These are phyloP conservation scores for Papiliotrema nemorosa DNA, from an alignment of 1,284 basidiomycete genomes.

Conservation along the genomic window DNA sequence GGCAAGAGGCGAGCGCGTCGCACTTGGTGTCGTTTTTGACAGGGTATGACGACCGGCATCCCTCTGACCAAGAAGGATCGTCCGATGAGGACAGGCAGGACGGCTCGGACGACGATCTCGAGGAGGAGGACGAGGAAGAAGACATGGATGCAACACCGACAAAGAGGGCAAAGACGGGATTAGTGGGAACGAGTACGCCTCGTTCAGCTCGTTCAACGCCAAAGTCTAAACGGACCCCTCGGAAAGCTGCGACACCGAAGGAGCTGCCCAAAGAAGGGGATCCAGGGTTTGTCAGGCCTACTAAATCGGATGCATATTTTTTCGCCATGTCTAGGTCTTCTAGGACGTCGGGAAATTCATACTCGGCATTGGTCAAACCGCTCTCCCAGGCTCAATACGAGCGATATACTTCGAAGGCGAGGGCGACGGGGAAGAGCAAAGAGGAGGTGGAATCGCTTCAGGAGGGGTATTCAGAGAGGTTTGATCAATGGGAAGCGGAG, in stretches of 20 bases:
- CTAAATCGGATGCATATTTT: conserved; percentile 77
- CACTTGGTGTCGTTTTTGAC: conserved; percentile 46
- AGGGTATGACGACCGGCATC: conserved; percentile 26
- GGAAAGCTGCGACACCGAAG: conserved; percentile 18
- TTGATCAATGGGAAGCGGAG: conserved; percentile 65
- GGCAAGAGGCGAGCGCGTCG: conserved; percentile 15
- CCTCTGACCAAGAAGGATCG: conserved; percentile 12
- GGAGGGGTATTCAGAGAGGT: conserved; percentile 50
- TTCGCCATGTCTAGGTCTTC: conserved; percentile 57
- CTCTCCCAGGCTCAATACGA: conserved; percentile 45
- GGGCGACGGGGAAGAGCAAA: conserved; percentile 26
- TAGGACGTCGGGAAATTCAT: conserved; percentile 70
- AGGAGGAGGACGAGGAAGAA: conserved; percentile 22
- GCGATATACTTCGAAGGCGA: conserved; percentile 16
- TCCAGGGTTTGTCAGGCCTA: conserved; percentile 44
- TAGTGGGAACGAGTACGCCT: conserved; percentile 16
- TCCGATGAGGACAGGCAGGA: conserved; percentile 22
- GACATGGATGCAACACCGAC: conserved; percentile 20
- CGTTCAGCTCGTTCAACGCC: conserved; percentile 22
- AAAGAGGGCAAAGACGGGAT: conserved; percentile 25
- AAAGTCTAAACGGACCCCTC: conserved; percentile 10
- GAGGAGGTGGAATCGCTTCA: conserved; percentile 33
- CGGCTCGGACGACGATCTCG: conserved; percentile 24
- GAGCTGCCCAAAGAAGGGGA: conserved; percentile 10
- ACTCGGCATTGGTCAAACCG: conserved; percentile 67